Base-by-base conservation (phyloP, 164 flowering plant genomes). In the Macadamia tetraphylla region DNA sequence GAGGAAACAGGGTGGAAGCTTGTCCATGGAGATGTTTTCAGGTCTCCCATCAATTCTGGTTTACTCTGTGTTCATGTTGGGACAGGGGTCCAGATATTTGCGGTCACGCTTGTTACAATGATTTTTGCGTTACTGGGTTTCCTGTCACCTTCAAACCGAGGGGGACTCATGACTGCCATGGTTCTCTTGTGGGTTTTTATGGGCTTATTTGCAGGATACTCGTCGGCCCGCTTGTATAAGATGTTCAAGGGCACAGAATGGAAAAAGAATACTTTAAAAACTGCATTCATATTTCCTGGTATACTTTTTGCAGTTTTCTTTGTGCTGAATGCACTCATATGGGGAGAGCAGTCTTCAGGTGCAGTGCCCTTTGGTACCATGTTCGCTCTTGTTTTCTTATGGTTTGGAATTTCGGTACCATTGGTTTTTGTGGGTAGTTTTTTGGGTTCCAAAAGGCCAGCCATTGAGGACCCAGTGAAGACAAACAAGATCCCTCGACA, bases 381-480 rank as follows among this genome's bases (percentile, higher is more conserved):
- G 71, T 68, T 68, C 53, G 71, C 71, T 1, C 65, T 68, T 10
- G 71, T 68, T 58, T 80, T 82, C 80, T 71, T 88, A 64, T 88
- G 94, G 94, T 88, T 88, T 75, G 91, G 94, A 18, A 88, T 86
- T 51, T 88, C 93, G 32, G 93, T 88, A 3, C 93, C 90, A 6
- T 76, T 86, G 65, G 93, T 86, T 29, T 86, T 88, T 64, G 88
- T 87, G 63, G 91, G 94, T 10, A 86, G 91, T 74, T 87, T 87
- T 62, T 60, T 88, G 76, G 94, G 94, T 53, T 88, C 80, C 78
- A 88, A 85, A 52, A 87, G 82, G 58, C 80, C 94, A 17, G 86
- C 82, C 13, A 81, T 87, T 49, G 94, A 88, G 76, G 89, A 85
- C 67, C 94, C 94, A 12, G 93, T 88, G 63, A 88, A 86, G 80